A percentile compares a stretch with the other conserved stretches of the same genome.
phyloP scores from a whole-genome alignment of 805 yeast genomes.

The Kazachstania bromeliacearum region DNA sequence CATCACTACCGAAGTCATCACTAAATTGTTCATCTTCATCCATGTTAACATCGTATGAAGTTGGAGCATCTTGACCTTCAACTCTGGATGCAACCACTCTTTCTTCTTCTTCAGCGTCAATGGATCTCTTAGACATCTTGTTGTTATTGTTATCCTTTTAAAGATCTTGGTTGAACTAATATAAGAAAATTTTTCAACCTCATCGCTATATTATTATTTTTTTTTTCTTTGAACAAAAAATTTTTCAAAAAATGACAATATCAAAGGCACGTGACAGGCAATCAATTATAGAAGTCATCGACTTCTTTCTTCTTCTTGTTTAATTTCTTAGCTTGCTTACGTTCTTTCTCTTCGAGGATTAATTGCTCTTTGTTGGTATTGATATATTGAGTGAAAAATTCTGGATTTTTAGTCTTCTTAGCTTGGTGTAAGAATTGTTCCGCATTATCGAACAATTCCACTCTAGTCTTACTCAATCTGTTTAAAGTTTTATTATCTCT shows the following conservation, averaged over 20 bases:
- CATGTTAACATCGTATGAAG: conserved; percentile 40
- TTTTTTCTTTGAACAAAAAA: neutral
- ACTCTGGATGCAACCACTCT: conserved; percentile 35
- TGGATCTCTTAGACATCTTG: conserved; percentile 45
- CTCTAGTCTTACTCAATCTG: conserved; percentile 53
- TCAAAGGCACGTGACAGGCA: no score
- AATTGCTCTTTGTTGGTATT: conserved; percentile 13
- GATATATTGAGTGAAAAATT: conserved; percentile 15
- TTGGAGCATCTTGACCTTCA: conserved; percentile 21
- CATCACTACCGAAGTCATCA: conserved; percentile 88
- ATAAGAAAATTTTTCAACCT: neutral
- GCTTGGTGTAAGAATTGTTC: conserved; percentile 23
- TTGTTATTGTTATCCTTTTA: neutral
- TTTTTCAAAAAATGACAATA: no score
- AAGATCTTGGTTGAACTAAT: neutral
- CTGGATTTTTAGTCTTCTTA: conserved; percentile 25
- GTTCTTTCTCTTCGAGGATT: conserved; percentile 16
- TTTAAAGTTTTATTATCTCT: conserved; percentile 54
- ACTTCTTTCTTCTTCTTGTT: conserved; percentile 2
- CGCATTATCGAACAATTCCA: conserved; percentile 36
- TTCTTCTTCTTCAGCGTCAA: conserved; percentile 31
- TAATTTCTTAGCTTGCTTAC: conserved; percentile 15
- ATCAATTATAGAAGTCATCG: conserved; percentile 2
- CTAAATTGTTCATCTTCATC: conserved; percentile 85
- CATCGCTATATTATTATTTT: conserved; percentile 5